phyloP scores from a whole-genome alignment of 106 monocot species.

The Dendrobium catenatum region DNA sequence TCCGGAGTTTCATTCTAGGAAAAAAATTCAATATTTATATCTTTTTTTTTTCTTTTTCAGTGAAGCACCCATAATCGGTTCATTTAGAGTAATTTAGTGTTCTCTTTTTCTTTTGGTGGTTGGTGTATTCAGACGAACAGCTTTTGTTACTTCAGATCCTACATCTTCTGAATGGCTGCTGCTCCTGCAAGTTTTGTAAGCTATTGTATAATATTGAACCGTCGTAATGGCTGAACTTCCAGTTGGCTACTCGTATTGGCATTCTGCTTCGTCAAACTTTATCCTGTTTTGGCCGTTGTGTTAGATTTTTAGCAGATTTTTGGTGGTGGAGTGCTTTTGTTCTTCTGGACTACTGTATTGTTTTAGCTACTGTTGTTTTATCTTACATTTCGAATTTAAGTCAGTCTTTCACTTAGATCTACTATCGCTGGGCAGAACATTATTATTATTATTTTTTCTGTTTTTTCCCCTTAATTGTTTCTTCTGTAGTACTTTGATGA shows the following conservation, averaged over 20 bases:
- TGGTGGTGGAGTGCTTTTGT: too few species aligned
- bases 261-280: too few species aligned
- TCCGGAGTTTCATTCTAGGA: not conserved
- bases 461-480: too few species aligned
- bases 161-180: not conserved
- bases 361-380: too few species aligned
- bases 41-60: not conserved
- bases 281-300: not conserved
- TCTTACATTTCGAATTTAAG: too few species aligned
- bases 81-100: not conserved
- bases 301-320: not conserved
- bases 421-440: too few species aligned
- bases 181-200: not conserved
- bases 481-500: too few species aligned
- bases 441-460: too few species aligned
- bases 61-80: not conserved
- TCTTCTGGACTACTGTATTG: too few species aligned
- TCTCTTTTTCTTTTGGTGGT: not conserved
- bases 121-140: not conserved
- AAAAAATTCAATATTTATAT: not conserved
- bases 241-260: not conserved
- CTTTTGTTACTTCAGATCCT: not conserved
- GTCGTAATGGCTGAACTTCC: not conserved
- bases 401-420: too few species aligned
- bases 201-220: not conserved